These are phyloP conservation scores for Neotropicomus parvogracilis DNA, from an alignment of 1,284 basidiomycete species.

Conservation along the genomic window DNA sequence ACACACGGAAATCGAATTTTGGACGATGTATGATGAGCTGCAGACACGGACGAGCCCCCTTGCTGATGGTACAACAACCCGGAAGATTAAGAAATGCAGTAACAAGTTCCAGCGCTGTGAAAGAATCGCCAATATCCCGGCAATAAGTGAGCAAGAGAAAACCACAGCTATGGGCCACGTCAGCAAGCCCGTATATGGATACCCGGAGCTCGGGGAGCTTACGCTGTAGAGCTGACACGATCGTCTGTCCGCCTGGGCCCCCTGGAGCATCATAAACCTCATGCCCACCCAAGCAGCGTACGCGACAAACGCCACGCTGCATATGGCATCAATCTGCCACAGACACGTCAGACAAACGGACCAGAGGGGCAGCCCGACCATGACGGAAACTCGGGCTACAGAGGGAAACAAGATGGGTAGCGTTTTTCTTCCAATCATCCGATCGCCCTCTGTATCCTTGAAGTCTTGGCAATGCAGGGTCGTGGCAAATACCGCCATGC, in stretches of 20 bases:
- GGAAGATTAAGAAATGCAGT: conserved; percentile 1
- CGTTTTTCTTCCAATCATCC: conserved; percentile 33
- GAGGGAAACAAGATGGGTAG: conserved; percentile 36
- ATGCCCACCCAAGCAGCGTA: conserved; percentile 32
- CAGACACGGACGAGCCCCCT: too few species aligned
- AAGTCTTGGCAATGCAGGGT: conserved; percentile 44
- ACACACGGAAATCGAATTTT: conserved; percentile 1
- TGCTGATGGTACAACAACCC: conserved; percentile 9
- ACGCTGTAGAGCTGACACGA: conserved; percentile 37
- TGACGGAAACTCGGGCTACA: conserved; percentile 28
- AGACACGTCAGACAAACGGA: conserved; percentile 29
- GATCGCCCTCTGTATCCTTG: conserved; percentile 38
- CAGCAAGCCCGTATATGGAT: neutral
- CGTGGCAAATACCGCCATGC: conserved; percentile 30
- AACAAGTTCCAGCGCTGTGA: conserved; percentile 17
- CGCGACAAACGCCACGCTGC: conserved; percentile 28
- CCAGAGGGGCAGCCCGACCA: conserved; percentile 31
- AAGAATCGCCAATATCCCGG: conserved; percentile 33
- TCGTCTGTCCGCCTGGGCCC: conserved; percentile 27
- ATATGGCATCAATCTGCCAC: conserved; percentile 27
- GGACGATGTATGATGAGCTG: too few species aligned
- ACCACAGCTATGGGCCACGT: conserved; percentile 26
- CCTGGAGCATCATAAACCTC: conserved; percentile 27
- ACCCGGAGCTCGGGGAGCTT: conserved; percentile 3
- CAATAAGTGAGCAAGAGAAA: conserved; percentile 33